A percentile compares a stretch with the other conserved stretches of the same genome.
phyloP scores from a whole-genome alignment of 345 rosid genomes.

The Arabis alpina region DNA sequence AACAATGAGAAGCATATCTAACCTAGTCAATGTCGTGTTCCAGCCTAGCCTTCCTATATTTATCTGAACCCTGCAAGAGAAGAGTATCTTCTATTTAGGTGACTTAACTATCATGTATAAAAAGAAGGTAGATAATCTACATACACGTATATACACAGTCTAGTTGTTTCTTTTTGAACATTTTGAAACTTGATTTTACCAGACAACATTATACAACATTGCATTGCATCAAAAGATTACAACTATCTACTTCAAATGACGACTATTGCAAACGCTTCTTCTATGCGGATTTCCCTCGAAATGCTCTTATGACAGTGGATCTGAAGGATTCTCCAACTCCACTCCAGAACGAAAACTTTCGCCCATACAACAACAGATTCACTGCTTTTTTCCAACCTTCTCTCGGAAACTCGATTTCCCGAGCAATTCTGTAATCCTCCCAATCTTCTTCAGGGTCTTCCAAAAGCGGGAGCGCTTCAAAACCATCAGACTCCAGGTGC shows the following conservation, averaged over 20 bases:
- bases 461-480: slow-evolving; percentile 59
- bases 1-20: too few species aligned
- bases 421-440: slow-evolving; percentile 42
- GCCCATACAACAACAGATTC: slow-evolving; percentile 53
- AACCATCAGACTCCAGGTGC: slow-evolving; percentile 70
- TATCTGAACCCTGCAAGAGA: too few species aligned
- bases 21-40: too few species aligned
- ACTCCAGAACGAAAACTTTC: slow-evolving; percentile 59
- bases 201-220: slow-evolving; percentile 5
- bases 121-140: background rate
- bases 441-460: slow-evolving; percentile 49
- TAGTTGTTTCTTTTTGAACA: background rate
- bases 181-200: slow-evolving; percentile 4
- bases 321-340: slow-evolving; percentile 45
- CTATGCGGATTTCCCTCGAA: slow-evolving; percentile 31
- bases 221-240: slow-evolving; percentile 12
- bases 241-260: slow-evolving; percentile 32
- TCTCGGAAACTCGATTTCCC: slow-evolving; percentile 72
- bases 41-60: too few species aligned
- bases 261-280: slow-evolving; percentile 13
- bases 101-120: too few species aligned
- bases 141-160: background rate
- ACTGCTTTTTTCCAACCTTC: slow-evolving; percentile 62
- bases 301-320: slow-evolving; percentile 17
- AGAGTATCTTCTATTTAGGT: too few species aligned